Base-by-base conservation (phyloP, 805 yeast genomes). In the Suhomyces faveliae region DNA sequence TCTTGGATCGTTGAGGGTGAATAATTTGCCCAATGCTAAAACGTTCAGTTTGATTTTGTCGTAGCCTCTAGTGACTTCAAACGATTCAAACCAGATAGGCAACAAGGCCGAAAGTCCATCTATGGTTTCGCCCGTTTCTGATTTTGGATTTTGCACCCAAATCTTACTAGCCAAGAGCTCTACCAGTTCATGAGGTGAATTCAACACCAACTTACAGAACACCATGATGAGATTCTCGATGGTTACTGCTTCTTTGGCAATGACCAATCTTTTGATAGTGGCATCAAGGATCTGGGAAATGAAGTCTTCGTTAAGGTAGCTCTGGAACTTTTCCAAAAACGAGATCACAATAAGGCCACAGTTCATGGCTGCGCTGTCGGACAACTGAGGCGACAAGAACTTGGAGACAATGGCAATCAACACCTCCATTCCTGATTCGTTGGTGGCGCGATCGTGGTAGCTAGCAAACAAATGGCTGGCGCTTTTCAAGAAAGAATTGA, bases 311-410 rank as follows among this genome's bases (percentile, higher is more conserved):
- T 70, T 66, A 35, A 79, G 62, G 40, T 67, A 60, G 6, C 63
- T 49, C 46, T 71, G 74, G 46, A 69, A 83, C 50, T 77, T 78
- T 15, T 79, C 78, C 30, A 87, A 73, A 27, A 85, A 70, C 0
- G 85, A 77, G 9, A 79, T 72, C 2, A 87, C 82, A 19, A 87
- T 77, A 6, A 76, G 69, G 10, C 92, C 97, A 39, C 88, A 79
- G 49, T 87, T 85, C 66, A 84, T 74, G 1, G 95, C 91, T 0
- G 96, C 96, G 39, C 85, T 79, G 55, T 90, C 97, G 12, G 86
- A 78, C 48, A 87, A 71, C 6, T 74, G 73, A 0, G 96, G 88
- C 1, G 87, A 80, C 25, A 92, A 73, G 45, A 89, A 79, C 57
- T 83, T 83, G 3, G 87, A 79, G 2, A 85, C 82, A 11, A 86